A percentile compares a stretch with the other conserved stretches of the same genome.
These are phyloP conservation scores for Gossypium laxum DNA, from an alignment of 441 rosid genomes.

Conservation along the genomic window DNA sequence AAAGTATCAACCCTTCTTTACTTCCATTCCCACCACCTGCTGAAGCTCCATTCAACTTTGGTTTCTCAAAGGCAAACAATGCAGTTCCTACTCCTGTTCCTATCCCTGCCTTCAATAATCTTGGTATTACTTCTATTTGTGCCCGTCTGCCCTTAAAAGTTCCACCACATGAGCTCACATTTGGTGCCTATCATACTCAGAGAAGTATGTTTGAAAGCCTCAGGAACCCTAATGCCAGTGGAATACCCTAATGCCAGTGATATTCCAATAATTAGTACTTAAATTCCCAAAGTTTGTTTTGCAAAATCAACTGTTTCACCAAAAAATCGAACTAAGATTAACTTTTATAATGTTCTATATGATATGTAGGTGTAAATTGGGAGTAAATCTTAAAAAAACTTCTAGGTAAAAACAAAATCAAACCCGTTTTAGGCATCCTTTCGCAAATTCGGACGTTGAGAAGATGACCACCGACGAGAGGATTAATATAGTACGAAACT, in stretches of 20 bases:
- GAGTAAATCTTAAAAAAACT: no score
- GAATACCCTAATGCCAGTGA: slow-evolving; percentile 35
- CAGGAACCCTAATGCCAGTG: slow-evolving; percentile 33
- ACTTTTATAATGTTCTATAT: no score
- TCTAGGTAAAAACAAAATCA: no score
- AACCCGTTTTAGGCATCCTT: no score
- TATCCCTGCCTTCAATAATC: slow-evolving; percentile 35
- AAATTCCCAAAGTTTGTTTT: not conserved
- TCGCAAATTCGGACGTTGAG: no score
- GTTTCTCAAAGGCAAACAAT: slow-evolving; percentile 39
- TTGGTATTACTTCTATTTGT: slow-evolving; percentile 48
- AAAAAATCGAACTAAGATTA: no score
- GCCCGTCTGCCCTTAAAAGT: slow-evolving; percentile 30
- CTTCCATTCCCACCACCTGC: slow-evolving; percentile 20
- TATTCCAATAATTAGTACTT: slow-evolving; percentile 56
- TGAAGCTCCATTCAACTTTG: slow-evolving; percentile 34
- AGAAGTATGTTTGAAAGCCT: slow-evolving; percentile 17
- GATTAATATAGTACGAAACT: no score
- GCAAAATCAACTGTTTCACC: no score
- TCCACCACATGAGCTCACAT: slow-evolving; percentile 49
- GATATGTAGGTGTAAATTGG: no score
- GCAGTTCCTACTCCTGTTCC: slow-evolving; percentile 27
- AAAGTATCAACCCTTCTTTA: slow-evolving; percentile 19
- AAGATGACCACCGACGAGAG: no score
- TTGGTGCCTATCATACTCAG: slow-evolving; percentile 44